Conservation (phyloP, 2,329 filamentous ascomycete genomes). For the Aspergillus viridinutans region DNA sequence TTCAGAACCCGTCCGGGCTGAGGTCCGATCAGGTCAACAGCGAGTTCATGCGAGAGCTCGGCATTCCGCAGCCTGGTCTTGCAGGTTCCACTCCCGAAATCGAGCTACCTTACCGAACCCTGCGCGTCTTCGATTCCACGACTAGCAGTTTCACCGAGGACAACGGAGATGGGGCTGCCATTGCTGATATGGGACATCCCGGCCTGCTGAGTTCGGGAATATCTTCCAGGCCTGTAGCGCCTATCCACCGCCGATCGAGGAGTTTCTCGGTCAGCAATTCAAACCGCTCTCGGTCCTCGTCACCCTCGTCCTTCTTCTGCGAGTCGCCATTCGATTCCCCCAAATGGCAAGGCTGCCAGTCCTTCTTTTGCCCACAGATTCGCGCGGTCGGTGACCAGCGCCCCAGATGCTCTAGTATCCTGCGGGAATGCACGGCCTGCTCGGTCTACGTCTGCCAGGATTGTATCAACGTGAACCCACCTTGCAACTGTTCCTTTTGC, state of each 20-base stretch:
- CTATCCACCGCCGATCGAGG: constrained; percentile 29
- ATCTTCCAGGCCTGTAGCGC: constrained; percentile 16
- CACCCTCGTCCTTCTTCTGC: constrained; percentile 35
- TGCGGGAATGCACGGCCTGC: constrained; percentile 45
- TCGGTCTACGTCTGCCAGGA: constrained; percentile 45
- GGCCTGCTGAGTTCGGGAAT: constrained; percentile 19
- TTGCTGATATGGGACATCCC: constrained; percentile 20
- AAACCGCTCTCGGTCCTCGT: constrained; percentile 38
- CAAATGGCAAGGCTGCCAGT: constrained; percentile 46
- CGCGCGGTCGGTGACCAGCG: constrained; percentile 44
- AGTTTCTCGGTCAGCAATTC: constrained; percentile 38
- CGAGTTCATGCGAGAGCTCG: background rate
- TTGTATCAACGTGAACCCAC: constrained; percentile 37
- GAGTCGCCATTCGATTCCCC: constrained; percentile 34
- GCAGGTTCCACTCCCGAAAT: constrained; percentile 13
- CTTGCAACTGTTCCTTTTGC: constrained; percentile 44
- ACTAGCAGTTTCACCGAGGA: constrained; percentile 36
- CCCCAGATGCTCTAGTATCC: constrained; percentile 40
- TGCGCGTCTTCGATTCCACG: constrained; percentile 27
- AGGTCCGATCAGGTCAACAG: constrained; percentile 4
- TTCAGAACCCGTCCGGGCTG: constrained; percentile 29
- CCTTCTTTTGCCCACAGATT: constrained; percentile 45
- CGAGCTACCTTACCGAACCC: constrained; percentile 27
- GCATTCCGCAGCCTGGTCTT: background rate
- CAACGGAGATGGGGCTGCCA: constrained; percentile 21